Conservation (phyloP, 352 stramenopile genomes). For the Phytophthora melonis region DNA sequence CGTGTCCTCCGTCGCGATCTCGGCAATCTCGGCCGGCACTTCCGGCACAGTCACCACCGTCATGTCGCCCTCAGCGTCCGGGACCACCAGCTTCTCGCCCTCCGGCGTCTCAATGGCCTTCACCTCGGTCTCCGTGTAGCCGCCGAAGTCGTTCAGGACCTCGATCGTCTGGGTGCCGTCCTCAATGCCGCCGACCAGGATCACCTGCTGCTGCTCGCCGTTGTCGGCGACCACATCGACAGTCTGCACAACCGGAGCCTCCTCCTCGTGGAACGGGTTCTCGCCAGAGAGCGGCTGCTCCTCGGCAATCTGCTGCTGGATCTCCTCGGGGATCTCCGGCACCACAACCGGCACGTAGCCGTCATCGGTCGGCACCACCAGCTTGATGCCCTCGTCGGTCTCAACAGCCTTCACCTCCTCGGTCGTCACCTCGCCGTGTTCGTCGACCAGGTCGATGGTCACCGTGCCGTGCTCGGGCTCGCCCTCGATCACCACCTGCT, state of each 20-base stretch:
- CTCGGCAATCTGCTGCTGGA: not conserved
- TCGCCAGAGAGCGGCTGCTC: not conserved
- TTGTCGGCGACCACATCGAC: conserved; percentile 11
- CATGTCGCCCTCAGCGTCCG: conserved; percentile 3
- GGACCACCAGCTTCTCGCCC: conserved; percentile 13
- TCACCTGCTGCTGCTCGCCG: conserved; percentile 17
- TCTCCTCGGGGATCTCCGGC: not conserved
- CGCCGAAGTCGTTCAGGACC: conserved; percentile 13
- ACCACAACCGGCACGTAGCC: not conserved
- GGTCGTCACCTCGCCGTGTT: conserved; percentile 12
- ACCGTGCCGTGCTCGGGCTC: conserved; percentile 15
- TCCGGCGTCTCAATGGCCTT: conserved; percentile 12
- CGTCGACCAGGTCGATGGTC: conserved; percentile 15
- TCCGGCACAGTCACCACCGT: conserved; percentile 15
- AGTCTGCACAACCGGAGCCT: conserved; percentile 8
- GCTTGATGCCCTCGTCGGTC: conserved; percentile 1
- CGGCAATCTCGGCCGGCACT: conserved; percentile 29
- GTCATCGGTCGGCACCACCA: conserved; percentile 12
- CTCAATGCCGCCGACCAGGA: conserved; percentile 8
- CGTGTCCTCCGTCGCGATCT: conserved; percentile 1
- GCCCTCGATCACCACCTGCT: conserved; percentile 14
- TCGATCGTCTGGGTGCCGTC: conserved; percentile 16
- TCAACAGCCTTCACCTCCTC: conserved; percentile 3
- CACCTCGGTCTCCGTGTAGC: conserved; percentile 11
- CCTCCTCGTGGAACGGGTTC: not conserved